Base-by-base conservation (phyloP, 2,329 filamentous ascomycete genomes). In the Fusarium piperis region DNA sequence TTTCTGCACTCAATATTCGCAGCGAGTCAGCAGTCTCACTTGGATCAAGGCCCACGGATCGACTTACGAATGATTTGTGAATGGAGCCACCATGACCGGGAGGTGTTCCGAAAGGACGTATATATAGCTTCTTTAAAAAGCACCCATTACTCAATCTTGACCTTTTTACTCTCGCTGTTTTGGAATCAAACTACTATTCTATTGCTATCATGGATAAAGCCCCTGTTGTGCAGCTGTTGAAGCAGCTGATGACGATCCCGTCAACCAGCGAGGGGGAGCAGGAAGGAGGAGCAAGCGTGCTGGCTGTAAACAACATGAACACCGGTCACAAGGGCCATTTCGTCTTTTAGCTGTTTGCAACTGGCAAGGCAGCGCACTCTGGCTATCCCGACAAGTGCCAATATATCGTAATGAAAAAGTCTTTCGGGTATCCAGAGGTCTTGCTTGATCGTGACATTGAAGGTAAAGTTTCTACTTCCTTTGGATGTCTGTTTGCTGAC, bases 281-380 rank as follows among this genome's bases (percentile, higher is more conserved):
- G 26, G 74, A 84, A 15, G 86, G 86, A 39, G 92, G 92, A 6
- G 87, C 88, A 48, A 92, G 92, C 7, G 94, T 94, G 92, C 46
- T 69, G 36, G 79, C 78, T 16, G 82, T 79, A 2, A 84, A 90
- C 75, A 78, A 82, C 6, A 78, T 89, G 53, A 78, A 83, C 58
- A 84, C 87, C 15, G 92, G 92, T 12, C 92, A 94, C 81, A 94
- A 94, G 78, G 92, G 92, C 7, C 90, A 89, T 69, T 76, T 90
- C 1, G 84, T 85, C 44, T 87, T 93, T 68, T 81, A 84, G 15
- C 72, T 94, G 52, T 82, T 83, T n/a, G 89, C 90, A 0, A 86
- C 85, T 18, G 92, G 92, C 26, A 90, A 89, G 70, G 90, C 92
- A 18, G 46, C 46, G 11, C 46, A 51, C 11, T 51, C 46, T 18